Evolutionary conservation across 2,329 filamentous ascomycete species (phyloP).

Genomic region (Penicillium sp.): DNA sequence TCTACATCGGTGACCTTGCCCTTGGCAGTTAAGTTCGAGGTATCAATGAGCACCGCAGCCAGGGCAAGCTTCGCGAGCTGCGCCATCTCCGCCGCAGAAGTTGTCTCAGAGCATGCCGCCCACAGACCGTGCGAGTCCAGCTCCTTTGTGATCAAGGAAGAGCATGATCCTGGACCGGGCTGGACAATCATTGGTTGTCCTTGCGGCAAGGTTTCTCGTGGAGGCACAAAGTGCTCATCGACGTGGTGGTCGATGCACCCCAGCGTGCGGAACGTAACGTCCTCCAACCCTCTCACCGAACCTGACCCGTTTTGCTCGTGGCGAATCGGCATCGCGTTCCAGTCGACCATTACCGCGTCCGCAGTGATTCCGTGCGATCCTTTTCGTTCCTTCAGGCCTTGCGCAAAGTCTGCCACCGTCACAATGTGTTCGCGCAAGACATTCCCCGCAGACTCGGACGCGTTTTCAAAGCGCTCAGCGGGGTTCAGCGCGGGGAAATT

Average conservation of each 20-base stretch:
- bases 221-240: constrained; percentile 59
- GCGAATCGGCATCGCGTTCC: constrained; percentile 49
- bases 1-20: constrained; percentile 53
- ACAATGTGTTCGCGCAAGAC: constrained; percentile 41
- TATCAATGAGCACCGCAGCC: constrained; percentile 50
- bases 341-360: constrained; percentile 48
- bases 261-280: constrained; percentile 46
- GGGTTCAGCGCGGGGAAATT: constrained; percentile 18
- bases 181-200: constrained; percentile 57
- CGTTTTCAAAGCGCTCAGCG: constrained; percentile 30
- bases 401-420: constrained; percentile 45
- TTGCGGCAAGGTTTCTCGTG: constrained; percentile 35
- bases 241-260: constrained; percentile 67
- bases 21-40: constrained; percentile 48
- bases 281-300: constrained; percentile 52
- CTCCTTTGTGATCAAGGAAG: constrained; percentile 60
- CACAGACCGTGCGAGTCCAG: constrained; percentile 51
- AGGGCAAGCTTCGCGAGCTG: constrained; percentile 46
- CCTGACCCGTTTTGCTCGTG: constrained; percentile 53
- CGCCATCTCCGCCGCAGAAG: constrained; percentile 43
- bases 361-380: constrained; percentile 13
- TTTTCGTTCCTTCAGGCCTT: constrained; percentile 20
- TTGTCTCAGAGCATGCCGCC: constrained; percentile 19
- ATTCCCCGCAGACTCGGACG: constrained; percentile 26
- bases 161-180: constrained; percentile 61